Evolutionary conservation across 176 grass and related monocot genomes (phyloP).

Genomic region (Triticum urartu): DNA sequence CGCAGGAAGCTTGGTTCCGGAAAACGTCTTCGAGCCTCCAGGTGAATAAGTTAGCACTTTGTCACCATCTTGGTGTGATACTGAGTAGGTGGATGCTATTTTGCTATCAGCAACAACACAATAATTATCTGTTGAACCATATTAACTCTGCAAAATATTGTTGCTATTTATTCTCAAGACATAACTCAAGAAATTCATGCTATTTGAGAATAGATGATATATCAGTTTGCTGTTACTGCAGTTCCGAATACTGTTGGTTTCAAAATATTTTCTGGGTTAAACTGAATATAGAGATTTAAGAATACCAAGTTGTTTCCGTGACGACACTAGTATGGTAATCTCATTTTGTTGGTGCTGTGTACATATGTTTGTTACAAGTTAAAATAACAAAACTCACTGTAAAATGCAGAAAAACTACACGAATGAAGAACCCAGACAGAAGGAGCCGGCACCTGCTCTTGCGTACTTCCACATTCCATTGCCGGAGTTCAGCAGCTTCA

Average conservation of each 20-base stretch:
- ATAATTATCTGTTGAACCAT: background rate
- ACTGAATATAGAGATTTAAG: background rate
- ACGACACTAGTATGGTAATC: background rate
- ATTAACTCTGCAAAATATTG: background rate
- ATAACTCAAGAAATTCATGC: background rate
- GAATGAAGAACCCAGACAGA: constrained; percentile 45
- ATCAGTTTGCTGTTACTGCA: background rate
- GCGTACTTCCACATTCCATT: constrained; percentile 95
- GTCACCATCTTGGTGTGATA: background rate
- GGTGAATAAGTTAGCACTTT: constrained; percentile 19
- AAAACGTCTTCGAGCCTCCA: constrained; percentile 67
- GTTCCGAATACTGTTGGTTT: background rate
- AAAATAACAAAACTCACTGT: background rate
- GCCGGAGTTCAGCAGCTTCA: constrained; percentile 76
- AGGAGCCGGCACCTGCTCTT: constrained; percentile 72
- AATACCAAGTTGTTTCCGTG: background rate
- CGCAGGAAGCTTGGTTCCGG: constrained; percentile 89
- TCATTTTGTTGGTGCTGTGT: background rate
- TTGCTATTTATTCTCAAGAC: background rate
- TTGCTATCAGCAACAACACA: background rate
- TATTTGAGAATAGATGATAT: background rate
- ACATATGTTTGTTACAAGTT: background rate
- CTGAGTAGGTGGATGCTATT: background rate
- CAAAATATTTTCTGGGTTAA: background rate
- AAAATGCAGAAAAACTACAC: constrained; percentile 64